Base-by-base conservation (phyloP, 305 asterid genomes). In the Solanum hybrid region DNA sequence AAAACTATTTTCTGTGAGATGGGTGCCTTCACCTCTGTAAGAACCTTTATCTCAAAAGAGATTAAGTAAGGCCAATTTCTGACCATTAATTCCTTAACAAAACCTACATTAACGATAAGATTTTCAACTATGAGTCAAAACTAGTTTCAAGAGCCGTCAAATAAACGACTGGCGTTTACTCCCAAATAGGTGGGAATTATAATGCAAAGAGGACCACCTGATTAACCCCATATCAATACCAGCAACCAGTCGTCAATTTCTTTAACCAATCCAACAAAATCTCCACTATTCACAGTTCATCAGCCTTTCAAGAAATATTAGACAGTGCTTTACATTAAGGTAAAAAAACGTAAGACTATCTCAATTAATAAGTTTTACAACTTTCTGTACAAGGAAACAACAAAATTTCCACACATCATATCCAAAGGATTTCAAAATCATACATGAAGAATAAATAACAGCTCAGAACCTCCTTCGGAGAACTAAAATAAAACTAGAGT, bases 391-490 rank as follows among this genome's bases (percentile, higher is more conserved):
- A 85, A 61, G 34, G 31, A 33, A 85, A 22, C 77, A 35, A 57
- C 88, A 85, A 85, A 85, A 85, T 85, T 85, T 85, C 75, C 88
- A 85, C 88, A 85, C 77, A 33, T 33, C 2, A 11, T 85, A 85
- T 57, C 88, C 88, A 31, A 85, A 61, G 51, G 51, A 61, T 22
- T 29, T 85, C 88, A 85, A 85, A 85, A 85, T 57, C 88, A 85
- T 61, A 85, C 88, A 57, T 34, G 33, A 51, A 46, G 10, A 46
- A 85, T 11, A 85, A 85, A 61, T 1, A 18, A 42, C 90, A 34
- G 69, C 67, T 61, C 26, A 69, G 71, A 61, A 61, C 29, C 74
- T 86, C 93, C 90, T 90, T 51, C 42, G 86, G 69, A 80, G 86
- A 83, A 42, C 80, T 80, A 46, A 76, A 13, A 75, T 26, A 36